Evolutionary conservation across 2,329 filamentous ascomycete genomes (phyloP).

Genomic region (Colletotrichum higginsianum): DNA sequence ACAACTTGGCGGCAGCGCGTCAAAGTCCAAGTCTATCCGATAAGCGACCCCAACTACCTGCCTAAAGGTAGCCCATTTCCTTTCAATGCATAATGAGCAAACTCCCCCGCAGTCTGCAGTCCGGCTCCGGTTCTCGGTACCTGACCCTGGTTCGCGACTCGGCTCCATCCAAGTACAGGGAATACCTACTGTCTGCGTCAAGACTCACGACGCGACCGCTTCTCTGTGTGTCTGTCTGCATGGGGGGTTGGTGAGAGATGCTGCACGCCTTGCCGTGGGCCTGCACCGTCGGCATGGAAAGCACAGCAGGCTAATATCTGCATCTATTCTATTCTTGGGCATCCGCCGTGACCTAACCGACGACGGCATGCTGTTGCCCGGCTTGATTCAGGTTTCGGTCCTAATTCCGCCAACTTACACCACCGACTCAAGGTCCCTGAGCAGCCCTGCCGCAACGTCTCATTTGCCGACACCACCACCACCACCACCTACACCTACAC

Average conservation of each 20-base stretch:
- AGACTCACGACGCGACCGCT: conserved; percentile 9
- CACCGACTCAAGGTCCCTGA: not conserved
- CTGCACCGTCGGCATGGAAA: conserved; percentile 2
- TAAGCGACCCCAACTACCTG: not conserved
- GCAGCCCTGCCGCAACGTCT: conserved; percentile 15
- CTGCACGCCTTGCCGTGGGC: conserved; percentile 4
- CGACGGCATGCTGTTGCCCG: conserved; percentile 9
- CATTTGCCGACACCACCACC: conserved; percentile 9
- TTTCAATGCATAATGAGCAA: conserved; percentile 1
- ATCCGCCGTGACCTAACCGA: not conserved
- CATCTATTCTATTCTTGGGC: conserved; percentile 19
- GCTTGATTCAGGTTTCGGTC: conserved; percentile 6
- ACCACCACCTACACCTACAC: not conserved
- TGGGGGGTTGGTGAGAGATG: not conserved
- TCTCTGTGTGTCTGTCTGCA: not conserved
- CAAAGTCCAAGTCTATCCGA: not conserved
- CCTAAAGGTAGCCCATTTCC: not conserved
- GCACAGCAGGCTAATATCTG: not conserved
- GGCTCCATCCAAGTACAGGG: not conserved
- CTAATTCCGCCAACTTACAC: not conserved
- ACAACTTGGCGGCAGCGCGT: not conserved
- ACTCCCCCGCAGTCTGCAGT: conserved; percentile 23
- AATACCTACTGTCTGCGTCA: not conserved
- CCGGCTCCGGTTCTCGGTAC: conserved; percentile 30
- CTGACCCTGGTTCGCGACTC: conserved; percentile 11